Base-by-base conservation (phyloP, 1,139 yeast genomes). In the Wickerhamomyces sp. region DNA sequence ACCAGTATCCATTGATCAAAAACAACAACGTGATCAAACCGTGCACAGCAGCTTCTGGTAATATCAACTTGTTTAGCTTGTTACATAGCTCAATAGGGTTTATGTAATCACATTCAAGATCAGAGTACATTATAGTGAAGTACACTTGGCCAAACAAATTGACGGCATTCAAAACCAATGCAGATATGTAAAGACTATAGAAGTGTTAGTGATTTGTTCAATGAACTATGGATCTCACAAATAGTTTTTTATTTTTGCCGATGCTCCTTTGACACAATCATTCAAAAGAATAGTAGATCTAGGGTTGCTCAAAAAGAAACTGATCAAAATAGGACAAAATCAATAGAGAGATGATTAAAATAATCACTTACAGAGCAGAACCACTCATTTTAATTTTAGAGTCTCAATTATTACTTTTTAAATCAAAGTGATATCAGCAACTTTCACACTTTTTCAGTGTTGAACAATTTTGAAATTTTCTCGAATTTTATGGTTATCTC, bases 81-180 rank as follows among this genome's bases (percentile, higher is more conserved):
- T 88, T 88, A 70, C 98, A 92, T 54, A 92, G 74, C 64, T 94
- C 98, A 61, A 92, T 89, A 38, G 97, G 97, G 63, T 92, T 92
- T 70, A 90, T 88, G 68, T 89, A 90, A 61, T 90, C 97, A 56
- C 92, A 85, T 66, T 89, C 97, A 63, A 89, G 74, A 65, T 90
- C 97, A 49, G 95, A 85, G 70, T 83, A 89, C 81, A 87, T 80
- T 63, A 89, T 87, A 33, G 96, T 87, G 73, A 89, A 88, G 65
- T 84, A 90, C 40, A 89, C 96, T 67, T 89, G 96, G 25, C 86
- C 72, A 60, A 90, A 89, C 67, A 90, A 73, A 73, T 86, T 88
- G 53, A 83, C 77, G 46, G 95, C 94, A 66, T 90, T 90, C 49
- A 80, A 73, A 46, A 89, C 61, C 40, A 89, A 95, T n/a, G 96